Conservation (phyloP, 2,329 filamentous ascomycete species). For the Waltergamsia citrina region DNA sequence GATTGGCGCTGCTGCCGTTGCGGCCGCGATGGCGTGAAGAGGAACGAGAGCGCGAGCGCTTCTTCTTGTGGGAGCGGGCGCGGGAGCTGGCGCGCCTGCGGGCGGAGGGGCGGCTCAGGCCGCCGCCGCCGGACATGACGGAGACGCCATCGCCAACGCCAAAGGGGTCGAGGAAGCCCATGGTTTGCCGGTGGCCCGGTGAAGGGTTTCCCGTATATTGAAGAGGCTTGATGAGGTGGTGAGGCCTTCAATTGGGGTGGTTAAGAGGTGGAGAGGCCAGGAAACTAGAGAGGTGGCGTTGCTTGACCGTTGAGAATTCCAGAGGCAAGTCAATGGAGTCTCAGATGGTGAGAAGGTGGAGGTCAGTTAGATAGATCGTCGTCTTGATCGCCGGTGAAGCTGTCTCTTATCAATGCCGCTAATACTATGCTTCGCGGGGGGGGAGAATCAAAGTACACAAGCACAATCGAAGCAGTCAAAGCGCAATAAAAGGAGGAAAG, state of each 20-base stretch:
- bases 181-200: neutral
- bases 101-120: constrained; percentile 13
- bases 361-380: no score
- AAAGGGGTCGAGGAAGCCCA: constrained; percentile 22
- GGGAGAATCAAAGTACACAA: no score
- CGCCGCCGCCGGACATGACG: constrained; percentile 17
- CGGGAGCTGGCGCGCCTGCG: constrained; percentile 17
- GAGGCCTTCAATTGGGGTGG: no score
- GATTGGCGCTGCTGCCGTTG: constrained; percentile 13
- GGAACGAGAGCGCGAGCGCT: constrained; percentile 28
- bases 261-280: neutral
- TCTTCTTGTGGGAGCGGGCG: constrained; percentile 13
- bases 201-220: neutral
- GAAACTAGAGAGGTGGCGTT: constrained; percentile 1
- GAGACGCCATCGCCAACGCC: constrained; percentile 21
- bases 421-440: no score
- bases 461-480: no score
- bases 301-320: no score
- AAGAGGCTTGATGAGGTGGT: neutral
- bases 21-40: constrained; percentile 17
- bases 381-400: no score
- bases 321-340: no score
- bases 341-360: no score
- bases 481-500: no score
- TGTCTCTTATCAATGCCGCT: no score